phyloP scores from a whole-genome alignment of 257 asterid species.

The Lycium barbarum region DNA sequence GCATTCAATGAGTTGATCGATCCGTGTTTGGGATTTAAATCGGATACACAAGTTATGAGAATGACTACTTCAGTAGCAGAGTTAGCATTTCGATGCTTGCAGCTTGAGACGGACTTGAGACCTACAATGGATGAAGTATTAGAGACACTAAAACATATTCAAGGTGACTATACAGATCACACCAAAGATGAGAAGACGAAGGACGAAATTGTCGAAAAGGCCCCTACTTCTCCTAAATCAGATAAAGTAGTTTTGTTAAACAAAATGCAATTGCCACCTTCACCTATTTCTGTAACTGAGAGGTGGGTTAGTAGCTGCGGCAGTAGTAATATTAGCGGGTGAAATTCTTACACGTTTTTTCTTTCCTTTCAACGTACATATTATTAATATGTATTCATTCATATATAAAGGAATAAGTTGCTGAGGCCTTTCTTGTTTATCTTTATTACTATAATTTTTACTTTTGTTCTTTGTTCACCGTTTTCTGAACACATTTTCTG shows the following conservation, averaged over 20 bases:
- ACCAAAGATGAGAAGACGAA: constrained; percentile 26
- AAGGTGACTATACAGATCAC: constrained; percentile 34
- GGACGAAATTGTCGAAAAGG: constrained; percentile 30
- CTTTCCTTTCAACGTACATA: not conserved
- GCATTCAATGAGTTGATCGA: constrained; percentile 76
- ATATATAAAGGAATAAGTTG: constrained; percentile 1
- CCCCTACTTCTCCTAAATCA: constrained; percentile 44
- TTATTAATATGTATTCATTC: constrained; percentile 27
- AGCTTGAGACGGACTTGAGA: constrained; percentile 71
- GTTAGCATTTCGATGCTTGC: constrained; percentile 75
- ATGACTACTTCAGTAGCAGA: constrained; percentile 80
- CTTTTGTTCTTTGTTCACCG: not conserved
- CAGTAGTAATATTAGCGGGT: constrained; percentile 44
- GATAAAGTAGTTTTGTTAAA: constrained; percentile 48
- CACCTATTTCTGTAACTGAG: constrained; percentile 58
- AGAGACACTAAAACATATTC: constrained; percentile 47
- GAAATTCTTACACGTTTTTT: constrained; percentile 24
- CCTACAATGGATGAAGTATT: constrained; percentile 77
- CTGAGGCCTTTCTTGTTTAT: not conserved
- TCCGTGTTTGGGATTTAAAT: constrained; percentile 53
- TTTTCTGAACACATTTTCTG: not conserved
- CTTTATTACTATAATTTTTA: not conserved
- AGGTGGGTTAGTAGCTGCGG: constrained; percentile 48
- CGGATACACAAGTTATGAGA: constrained; percentile 56
- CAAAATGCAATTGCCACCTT: constrained; percentile 40